phyloP scores from a whole-genome alignment of 371 early-diverging fungal genomes.

The Saksenaea vasiformis region DNA sequence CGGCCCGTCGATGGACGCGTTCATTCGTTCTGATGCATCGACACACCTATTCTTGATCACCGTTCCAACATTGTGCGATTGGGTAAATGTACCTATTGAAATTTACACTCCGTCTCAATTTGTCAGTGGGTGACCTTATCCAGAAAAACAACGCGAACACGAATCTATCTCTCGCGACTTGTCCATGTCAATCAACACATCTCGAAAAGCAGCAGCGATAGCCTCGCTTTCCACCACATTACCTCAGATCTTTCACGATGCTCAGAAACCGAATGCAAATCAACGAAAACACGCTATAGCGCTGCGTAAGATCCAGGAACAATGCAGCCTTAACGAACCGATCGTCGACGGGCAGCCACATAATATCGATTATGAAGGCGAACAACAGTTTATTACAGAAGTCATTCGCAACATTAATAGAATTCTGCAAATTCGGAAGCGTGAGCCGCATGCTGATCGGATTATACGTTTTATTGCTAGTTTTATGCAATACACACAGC shows the following conservation, averaged over 20 bases:
- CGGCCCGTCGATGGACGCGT: no score
- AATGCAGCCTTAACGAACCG: constrained; percentile 50
- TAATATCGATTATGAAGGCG: constrained; percentile 53
- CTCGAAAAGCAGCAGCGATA: constrained; percentile 26
- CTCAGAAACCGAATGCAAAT: constrained; percentile 66
- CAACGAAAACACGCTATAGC: constrained; percentile 74
- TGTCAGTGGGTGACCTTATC: no score
- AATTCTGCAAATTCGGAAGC: constrained; percentile 70
- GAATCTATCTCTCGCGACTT: neutral
- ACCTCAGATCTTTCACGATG: constrained; percentile 77
- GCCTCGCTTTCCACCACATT: constrained; percentile 45
- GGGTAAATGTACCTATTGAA: no score
- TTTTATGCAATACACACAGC: constrained; percentile 73
- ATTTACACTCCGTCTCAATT: no score
- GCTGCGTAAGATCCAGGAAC: constrained; percentile 75
- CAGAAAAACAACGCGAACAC: neutral
- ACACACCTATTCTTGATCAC: no score
- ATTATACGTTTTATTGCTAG: constrained; percentile 74
- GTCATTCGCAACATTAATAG: constrained; percentile 75
- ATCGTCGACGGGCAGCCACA: constrained; percentile 44
- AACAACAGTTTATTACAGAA: constrained; percentile 65
- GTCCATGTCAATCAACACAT: neutral
- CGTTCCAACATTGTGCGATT: no score
- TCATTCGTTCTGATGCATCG: no score
- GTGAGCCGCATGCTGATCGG: constrained; percentile 73